Evolutionary conservation across 257 asterid genomes (phyloP), one percentile per base, ranked within the genome.

Genomic region (Ilex asprella): DNA sequence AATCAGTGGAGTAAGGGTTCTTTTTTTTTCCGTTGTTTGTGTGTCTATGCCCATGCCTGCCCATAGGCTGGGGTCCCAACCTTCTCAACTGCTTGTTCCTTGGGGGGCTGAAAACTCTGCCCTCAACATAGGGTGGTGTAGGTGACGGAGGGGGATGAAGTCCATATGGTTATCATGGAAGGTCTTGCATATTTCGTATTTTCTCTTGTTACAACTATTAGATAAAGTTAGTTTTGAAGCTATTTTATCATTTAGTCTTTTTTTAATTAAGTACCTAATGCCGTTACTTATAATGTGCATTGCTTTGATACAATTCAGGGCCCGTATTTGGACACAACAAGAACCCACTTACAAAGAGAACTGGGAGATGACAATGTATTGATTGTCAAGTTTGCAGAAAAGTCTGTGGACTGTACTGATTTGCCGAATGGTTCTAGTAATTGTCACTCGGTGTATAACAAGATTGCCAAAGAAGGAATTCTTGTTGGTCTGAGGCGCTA

Each of bases 331-430:
- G 72, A 62, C 63, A 72, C 81, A 39, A 41, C 77, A 31, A 76
- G 65, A 78, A 91, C 91, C 52, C 96, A 91, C 65, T 71, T 91
- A 8, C 97, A 87, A 62, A 83, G 84, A 73, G 71, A 75, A 31
- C 54, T 91, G 39, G 91, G 88, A 61, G 96, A 91, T 62, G 93
- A 87, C 10, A 85, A 81, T 32, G 70, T 91, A 60, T 70, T 91
- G 70, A 76, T 79, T 29, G 91, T 91, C 70, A 85, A 82, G 73
- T 82, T 87, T 73, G 51, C 46, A 32, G 86, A 68, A 63, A 77
- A 71, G 6, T 82, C 67, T 12, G 31, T 30, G 9, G 47, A 61
- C 53, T 63, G 16, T 67, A 73, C 63, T 14, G 43, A 54, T 35
- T 35, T 53, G 57, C n/a, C 0, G 10, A 49, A 3, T 49, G 54